Base-by-base conservation (phyloP, 768 basidiomycete species). In the Rhodocollybia butyracea region DNA sequence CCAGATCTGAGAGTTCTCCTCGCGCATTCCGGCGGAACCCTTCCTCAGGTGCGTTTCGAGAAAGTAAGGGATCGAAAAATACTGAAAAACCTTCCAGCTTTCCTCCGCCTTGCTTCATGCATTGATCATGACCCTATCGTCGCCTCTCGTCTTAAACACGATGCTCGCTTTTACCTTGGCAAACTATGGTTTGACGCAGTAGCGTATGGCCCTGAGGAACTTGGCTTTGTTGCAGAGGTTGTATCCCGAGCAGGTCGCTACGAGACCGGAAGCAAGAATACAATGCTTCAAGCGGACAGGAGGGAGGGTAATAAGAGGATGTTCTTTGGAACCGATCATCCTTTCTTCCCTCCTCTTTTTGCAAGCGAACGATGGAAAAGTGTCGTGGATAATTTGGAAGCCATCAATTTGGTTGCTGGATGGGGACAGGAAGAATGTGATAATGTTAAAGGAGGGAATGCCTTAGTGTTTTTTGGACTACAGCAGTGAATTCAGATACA, bases 81-180 rank as follows among this genome's bases (percentile, higher is more conserved):
- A 13, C 7, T 1, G 21, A 39, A 24, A 5, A 8, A 32, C 2
- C 22, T 21, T 12, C 2, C 86, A 85, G 52, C 75, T 94, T 15
- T 94, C 91, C 11, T 92, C 91, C 85, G 92, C 26, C 76, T 95
- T 30, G 86, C 90, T 0, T 90, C 88, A 1, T 94, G 92, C 64
- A 86, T 95, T 59, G 78, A 81, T 56, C 93, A 95, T 63, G 92
- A 95, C 67, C 92, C 92, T 2, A 68, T 85, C 56, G 89, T 91
- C 29, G 83, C 86, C 22, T 79, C 82, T 2, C 76, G 91, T 34
- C 75, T 94, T 39, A 76, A 84, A 64, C 86, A 92, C 62, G 91
- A 95, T 66, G 89, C 89, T 24, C 81, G 93, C 38, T 90, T 83
- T 65, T 94, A 94, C 67, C 74, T 94, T 21, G 88, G 89, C 0